Conservation (phyloP, 257 asterid genomes). For the Capsicum pubescens region DNA sequence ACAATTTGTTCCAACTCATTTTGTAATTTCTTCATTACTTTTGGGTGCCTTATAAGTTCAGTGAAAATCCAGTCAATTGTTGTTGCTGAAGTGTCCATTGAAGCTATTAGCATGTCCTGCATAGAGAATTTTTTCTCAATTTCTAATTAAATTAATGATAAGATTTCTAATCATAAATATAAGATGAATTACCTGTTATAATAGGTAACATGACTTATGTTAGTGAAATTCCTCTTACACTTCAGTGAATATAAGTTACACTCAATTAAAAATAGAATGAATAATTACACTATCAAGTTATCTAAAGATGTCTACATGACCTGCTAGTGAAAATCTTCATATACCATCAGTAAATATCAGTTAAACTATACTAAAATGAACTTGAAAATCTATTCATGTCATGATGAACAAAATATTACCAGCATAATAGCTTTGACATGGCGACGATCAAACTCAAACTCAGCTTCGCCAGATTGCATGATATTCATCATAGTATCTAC, state of each 20-base stretch:
- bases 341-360: neutral
- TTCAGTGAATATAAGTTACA: too few relatives aligned
- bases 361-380: neutral
- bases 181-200: too few relatives aligned
- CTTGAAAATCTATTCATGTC: neutral
- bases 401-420: slow-evolving; percentile 4
- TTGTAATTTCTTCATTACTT: slow-evolving; percentile 31
- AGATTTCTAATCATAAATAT: too few relatives aligned
- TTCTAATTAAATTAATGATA: neutral
- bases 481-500: slow-evolving; percentile 28
- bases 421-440: slow-evolving; percentile 26
- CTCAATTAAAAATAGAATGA: too few relatives aligned
- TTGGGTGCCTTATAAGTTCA: slow-evolving; percentile 32
- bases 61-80: slow-evolving; percentile 33
- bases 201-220: too few relatives aligned
- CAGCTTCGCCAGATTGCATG: slow-evolving; percentile 32
- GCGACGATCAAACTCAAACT: slow-evolving; percentile 30
- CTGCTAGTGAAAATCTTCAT: neutral
- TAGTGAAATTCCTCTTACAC: too few relatives aligned
- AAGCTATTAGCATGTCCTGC: slow-evolving; percentile 36
- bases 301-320: neutral
- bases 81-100: slow-evolving; percentile 35
- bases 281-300: neutral
- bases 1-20: slow-evolving; percentile 34
- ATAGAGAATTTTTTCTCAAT: neutral